Base-by-base conservation (phyloP, 192 early-diverging fungal species). In the Coemansia sp. region DNA sequence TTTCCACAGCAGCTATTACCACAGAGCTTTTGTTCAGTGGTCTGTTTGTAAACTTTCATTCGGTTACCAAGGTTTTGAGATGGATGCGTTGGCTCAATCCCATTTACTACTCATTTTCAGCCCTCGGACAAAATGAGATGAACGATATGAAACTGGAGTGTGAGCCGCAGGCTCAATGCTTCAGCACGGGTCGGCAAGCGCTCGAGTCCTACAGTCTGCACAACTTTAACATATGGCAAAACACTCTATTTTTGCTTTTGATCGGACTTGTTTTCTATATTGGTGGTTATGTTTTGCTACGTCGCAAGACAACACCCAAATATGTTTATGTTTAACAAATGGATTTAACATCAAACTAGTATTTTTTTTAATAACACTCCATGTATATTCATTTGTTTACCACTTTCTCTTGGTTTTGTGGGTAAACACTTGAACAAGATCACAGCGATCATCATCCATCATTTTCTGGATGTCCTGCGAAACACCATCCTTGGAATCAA, bases 81-180 rank as follows among this genome's bases (percentile, higher is more conserved):
- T 85, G 84, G 84, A 45, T 85, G 22, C 79, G 74, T 48, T 85
- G 71, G 74, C 60, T 82, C 42, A 76, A 77, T 31, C 72, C 70
- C 5, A 68, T 85, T 1, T 72, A 68, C 59, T 82, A 80, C 56
- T 60, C 71, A 4, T 85, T 74, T 60, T 60, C 76, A 1, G 84
- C 80, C 31, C 58, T 85, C 16, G 62, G 72, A 8, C 67, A 70
- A 29, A 85, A 85, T 61, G 84, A 85, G 49, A 71, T 85, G 62
- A 28, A 14, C 1, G 76, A 71, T 6, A 61, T 82, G 52, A 29
- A 18, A 6, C 74, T 85, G 56, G 33, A 48, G 14, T 83, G 82
- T 60, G 11, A 48, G 5, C 48, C 59, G 1, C 69, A 60, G 12
- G 30, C 34, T 0, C 63, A 70, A 58, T 83, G 80, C 66, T 79